A percentile compares a stretch with the other conserved stretches of the same genome.
These are phyloP conservation scores for Sugiyamaella grinbergsii DNA, from an alignment of 1,139 yeast genomes.

Conservation along the genomic window DNA sequence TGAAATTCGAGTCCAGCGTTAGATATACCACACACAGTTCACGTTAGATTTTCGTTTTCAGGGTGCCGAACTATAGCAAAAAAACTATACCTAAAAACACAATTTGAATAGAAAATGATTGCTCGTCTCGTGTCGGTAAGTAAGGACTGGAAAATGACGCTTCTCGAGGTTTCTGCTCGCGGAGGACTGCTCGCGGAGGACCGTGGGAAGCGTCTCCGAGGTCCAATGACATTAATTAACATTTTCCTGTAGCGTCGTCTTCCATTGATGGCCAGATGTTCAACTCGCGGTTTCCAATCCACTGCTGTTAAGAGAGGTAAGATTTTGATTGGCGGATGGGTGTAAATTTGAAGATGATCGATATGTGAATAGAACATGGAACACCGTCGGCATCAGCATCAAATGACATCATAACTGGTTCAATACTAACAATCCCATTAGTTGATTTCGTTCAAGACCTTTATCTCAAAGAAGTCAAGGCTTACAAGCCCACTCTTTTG, in stretches of 20 bases:
- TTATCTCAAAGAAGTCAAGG: slow-evolving; percentile 83
- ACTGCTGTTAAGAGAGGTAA: slow-evolving; percentile 29
- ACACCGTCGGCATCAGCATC: too few species aligned
- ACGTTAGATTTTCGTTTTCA: neutral
- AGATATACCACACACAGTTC: slow-evolving; percentile 1
- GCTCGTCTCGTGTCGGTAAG: slow-evolving; percentile 26
- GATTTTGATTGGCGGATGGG: slow-evolving; percentile 10
- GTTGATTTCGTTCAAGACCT: slow-evolving; percentile 76
- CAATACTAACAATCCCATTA: slow-evolving; percentile 22
- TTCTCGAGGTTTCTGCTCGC: too few species aligned
- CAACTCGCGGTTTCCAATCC: slow-evolving; percentile 33
- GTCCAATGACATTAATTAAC: too few species aligned
- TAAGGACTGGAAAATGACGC: slow-evolving; percentile 9
- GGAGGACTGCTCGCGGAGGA: too few species aligned
- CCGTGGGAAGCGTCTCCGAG: too few species aligned
- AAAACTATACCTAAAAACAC: neutral
- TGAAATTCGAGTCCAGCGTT: slow-evolving; percentile 8
- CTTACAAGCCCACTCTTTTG: slow-evolving; percentile 80
- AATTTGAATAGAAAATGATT: slow-evolving; percentile 20
- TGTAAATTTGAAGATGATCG: too few species aligned
- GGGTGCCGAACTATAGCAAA: neutral
- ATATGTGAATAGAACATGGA: too few species aligned
- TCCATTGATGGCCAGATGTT: slow-evolving; percentile 24
- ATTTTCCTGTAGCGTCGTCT: slow-evolving; percentile 21
- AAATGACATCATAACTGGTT: too few species aligned